Percentiles rank a stretch among this genome's conserved stretches.
phyloP scores from a whole-genome alignment of 1,284 basidiomycete species.

The Hortiboletus rubellus region DNA sequence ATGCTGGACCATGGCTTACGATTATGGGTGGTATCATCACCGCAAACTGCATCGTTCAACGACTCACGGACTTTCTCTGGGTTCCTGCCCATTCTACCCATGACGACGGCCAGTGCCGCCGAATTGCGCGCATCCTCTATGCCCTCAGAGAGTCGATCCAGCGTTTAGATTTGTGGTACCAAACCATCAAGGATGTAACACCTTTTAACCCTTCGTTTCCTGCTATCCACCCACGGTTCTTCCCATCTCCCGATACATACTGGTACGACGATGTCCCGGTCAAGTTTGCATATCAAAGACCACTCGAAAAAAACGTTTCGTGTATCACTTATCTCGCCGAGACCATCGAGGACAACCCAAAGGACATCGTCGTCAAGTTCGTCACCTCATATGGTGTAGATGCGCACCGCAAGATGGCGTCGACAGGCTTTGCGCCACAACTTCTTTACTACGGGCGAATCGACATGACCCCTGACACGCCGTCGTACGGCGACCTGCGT shows the following conservation, averaged over 20 bases:
- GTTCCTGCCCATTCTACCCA: slow-evolving; percentile 7
- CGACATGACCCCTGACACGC: background rate
- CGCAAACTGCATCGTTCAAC: slow-evolving; percentile 8
- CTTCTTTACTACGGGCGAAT: slow-evolving; percentile 13
- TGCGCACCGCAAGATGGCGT: slow-evolving; percentile 11
- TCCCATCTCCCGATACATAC: slow-evolving; percentile 14
- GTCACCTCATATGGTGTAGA: slow-evolving; percentile 15
- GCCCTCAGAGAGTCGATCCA: slow-evolving; percentile 13
- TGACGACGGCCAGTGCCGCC: slow-evolving; percentile 3
- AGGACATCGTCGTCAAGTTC: slow-evolving; percentile 22
- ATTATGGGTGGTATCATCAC: slow-evolving; percentile 17
- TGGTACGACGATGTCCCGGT: fast-evolving
- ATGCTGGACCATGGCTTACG: slow-evolving; percentile 19
- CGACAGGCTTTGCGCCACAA: background rate
- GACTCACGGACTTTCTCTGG: slow-evolving; percentile 24
- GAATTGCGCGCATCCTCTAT: slow-evolving; percentile 10
- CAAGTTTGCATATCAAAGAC: slow-evolving; percentile 5
- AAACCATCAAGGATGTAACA: background rate
- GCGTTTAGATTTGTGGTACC: slow-evolving; percentile 14
- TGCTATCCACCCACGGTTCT: slow-evolving; percentile 13
- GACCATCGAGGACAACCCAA: background rate
- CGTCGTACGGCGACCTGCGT: slow-evolving; percentile 9
- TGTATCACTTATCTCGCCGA: slow-evolving; percentile 14
- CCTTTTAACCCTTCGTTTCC: background rate
- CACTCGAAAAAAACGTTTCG: background rate